These are phyloP conservation scores for Cupressus sempervirens DNA, from an alignment of 75 land plant species.

Conservation along the genomic window DNA sequence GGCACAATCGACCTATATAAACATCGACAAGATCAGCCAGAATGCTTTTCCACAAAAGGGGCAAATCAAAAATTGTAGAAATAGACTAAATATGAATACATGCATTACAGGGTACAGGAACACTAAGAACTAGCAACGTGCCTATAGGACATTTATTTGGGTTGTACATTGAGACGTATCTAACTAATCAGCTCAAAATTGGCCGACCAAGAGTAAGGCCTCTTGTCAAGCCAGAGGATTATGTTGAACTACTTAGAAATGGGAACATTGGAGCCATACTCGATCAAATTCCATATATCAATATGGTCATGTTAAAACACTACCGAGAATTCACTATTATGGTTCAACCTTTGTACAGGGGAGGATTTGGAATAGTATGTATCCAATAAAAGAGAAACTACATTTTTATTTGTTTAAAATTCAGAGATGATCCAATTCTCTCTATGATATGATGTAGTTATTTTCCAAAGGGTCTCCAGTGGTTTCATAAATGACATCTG, in stretches of 20 bases:
- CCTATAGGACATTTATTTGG: neutral
- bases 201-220: neutral
- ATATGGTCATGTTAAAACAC: neutral
- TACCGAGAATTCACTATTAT: neutral
- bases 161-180: neutral
- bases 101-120: neutral
- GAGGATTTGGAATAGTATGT: neutral
- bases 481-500: neutral
- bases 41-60: too few relatives aligned
- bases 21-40: too few relatives aligned
- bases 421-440: neutral
- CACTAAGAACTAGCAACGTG: neutral
- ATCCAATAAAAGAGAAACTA: neutral
- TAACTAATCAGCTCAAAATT: neutral
- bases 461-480: conserved; percentile 3
- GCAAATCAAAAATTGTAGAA: too few relatives aligned
- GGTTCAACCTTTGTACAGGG: neutral
- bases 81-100: too few relatives aligned
- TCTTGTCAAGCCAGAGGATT: neutral
- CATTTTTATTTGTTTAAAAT: too few relatives aligned
- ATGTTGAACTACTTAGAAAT: neutral
- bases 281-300: neutral
- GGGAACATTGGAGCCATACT: neutral
- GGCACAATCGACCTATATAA: too few relatives aligned
- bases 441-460: neutral